phyloP scores from a whole-genome alignment of 345 rosid genomes.

The Schrenkiella parvula region DNA sequence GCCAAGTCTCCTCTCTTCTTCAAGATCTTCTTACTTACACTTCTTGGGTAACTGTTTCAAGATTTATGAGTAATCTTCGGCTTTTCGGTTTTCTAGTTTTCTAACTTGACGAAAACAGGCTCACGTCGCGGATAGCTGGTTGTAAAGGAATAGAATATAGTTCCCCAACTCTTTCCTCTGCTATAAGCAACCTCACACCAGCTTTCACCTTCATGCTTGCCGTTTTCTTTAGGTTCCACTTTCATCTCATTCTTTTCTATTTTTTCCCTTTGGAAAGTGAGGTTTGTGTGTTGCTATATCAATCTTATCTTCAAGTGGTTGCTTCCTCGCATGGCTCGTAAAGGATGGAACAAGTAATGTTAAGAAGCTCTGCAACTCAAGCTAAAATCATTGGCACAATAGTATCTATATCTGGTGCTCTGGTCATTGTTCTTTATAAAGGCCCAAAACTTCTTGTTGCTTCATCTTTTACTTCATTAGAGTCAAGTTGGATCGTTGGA shows the following conservation, averaged over 20 bases:
- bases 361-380: constrained; percentile 32
- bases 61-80: background rate
- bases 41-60: constrained; percentile 18
- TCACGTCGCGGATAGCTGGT: constrained; percentile 24
- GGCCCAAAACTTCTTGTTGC: constrained; percentile 25
- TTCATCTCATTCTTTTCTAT: background rate
- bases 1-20: constrained; percentile 30
- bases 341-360: constrained; percentile 24
- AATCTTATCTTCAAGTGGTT: background rate
- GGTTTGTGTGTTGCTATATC: constrained; percentile 1
- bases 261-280: background rate
- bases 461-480: constrained; percentile 4
- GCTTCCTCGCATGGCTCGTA: background rate
- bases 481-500: constrained; percentile 30
- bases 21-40: constrained; percentile 25
- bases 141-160: constrained; percentile 31
- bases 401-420: constrained; percentile 31
- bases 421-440: constrained; percentile 30
- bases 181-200: constrained; percentile 30
- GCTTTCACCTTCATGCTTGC: constrained; percentile 32
- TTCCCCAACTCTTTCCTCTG: constrained; percentile 30
- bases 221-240: constrained; percentile 28
- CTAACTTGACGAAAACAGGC: constrained; percentile 12
- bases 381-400: constrained; percentile 32
- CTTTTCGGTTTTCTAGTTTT: background rate